Evolutionary conservation across 1,284 basidiomycete species (phyloP), one percentile per base, ranked within the genome.

Genomic region (Malassezia arunalokei): DNA sequence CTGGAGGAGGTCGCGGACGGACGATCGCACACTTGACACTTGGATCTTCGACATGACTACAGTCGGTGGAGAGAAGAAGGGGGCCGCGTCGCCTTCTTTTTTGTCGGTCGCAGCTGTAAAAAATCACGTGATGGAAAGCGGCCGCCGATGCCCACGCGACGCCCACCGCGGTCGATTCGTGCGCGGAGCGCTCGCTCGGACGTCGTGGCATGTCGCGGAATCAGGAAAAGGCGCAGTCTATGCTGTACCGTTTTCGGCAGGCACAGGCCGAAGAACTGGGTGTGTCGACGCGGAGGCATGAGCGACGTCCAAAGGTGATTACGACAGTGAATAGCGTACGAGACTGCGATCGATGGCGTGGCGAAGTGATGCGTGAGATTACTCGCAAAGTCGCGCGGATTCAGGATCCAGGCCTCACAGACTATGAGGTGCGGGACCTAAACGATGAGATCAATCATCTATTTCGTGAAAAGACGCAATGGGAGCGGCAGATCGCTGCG

Each of bases 381-480:
- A 88, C 86, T 69, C 75, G 92, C 58, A 98, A 98, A 73, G 92
- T 98, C 29, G 87, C 86, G 31, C 95, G 96, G 76, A 96, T 96
- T 50, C 92, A 98, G 73, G 92, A 99, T 71, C 77, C 86, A 67
- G 86, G 87, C 47, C 74, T 98, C 72, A 87, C 86, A 27, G 90
- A 98, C 75, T 96, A 94, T 71, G 91, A 96, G 77, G 83, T 94
- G 30, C 84, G 92, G 40, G 92, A 94, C 74, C 73, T 94, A 40
- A 99, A 98, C 72, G 92, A 99, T 74, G 90, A 96, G 73, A 98
- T 99, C 68, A 99, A 99, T 78, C 87, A 85, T 71, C 78, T 95
- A 8, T 77, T 98, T 78, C 80, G 92, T 31, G 92, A 99, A 75
- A 96, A 96, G 75, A 76, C 84, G 31, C 88, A 94, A 74, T 99